These are phyloP conservation scores for Fusarium sp. DNA, from an alignment of 2,329 filamentous ascomycete genomes.

Conservation along the genomic window DNA sequence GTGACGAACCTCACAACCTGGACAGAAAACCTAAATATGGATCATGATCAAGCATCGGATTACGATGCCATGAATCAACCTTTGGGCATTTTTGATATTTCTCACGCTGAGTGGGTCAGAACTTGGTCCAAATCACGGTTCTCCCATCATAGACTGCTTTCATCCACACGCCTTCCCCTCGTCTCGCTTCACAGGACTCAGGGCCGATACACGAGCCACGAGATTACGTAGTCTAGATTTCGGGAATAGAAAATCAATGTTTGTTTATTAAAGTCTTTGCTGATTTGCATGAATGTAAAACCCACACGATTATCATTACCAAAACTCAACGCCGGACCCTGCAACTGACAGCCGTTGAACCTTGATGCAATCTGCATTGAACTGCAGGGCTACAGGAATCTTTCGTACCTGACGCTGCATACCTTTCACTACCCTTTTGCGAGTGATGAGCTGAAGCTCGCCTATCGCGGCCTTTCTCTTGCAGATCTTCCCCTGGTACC, in stretches of 20 bases:
- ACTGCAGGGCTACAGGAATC: not conserved
- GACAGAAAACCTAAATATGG: not conserved
- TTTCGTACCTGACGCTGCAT: constrained; percentile 2
- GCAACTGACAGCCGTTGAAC: constrained; percentile 6
- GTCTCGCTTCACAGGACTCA: not conserved
- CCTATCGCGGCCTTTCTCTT: not conserved
- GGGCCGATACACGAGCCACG: not conserved
- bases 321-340: too few species aligned
- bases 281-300: too few species aligned
- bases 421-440: not conserved
- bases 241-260: not conserved
- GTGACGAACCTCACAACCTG: not conserved
- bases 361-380: not conserved
- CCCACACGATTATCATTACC: too few species aligned
- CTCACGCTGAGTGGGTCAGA: not conserved
- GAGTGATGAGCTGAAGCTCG: not conserved
- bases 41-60: not conserved
- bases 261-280: not conserved
- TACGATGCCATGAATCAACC: not conserved
- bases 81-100: not conserved
- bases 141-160: not conserved
- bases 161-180: not conserved
- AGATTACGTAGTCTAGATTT: not conserved
- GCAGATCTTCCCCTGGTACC: constrained; percentile 25
- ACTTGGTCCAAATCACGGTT: not conserved